These are phyloP conservation scores for Monosporascus sp. DNA, from an alignment of 2,329 filamentous ascomycete species.

Conservation along the genomic window DNA sequence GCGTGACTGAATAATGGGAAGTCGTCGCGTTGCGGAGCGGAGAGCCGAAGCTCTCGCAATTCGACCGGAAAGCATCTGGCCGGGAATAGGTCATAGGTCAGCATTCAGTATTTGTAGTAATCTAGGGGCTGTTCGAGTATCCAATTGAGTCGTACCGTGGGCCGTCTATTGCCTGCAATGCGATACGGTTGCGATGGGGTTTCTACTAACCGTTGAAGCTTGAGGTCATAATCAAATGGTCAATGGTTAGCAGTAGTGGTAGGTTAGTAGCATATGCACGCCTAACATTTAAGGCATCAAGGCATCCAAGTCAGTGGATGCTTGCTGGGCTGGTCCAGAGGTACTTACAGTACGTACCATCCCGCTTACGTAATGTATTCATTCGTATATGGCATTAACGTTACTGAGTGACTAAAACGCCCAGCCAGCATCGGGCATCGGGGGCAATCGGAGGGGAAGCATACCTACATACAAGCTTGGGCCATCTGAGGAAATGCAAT, in stretches of 20 bases:
- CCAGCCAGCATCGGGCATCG: too few species aligned
- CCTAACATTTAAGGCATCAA: too few species aligned
- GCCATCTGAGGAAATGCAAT: background rate
- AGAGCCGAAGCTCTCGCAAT: conserved; percentile 47
- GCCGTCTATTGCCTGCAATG: conserved; percentile 28
- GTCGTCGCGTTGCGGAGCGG: conserved; percentile 43
- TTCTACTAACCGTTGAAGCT: conserved; percentile 10
- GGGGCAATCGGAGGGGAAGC: too few species aligned
- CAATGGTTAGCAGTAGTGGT: background rate
- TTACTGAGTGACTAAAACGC: too few species aligned
- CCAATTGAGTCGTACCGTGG: conserved; percentile 29
- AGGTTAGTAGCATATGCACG: too few species aligned
- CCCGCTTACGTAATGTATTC: too few species aligned
- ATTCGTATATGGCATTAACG: too few species aligned
- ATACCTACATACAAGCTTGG: background rate
- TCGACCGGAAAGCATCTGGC: conserved; percentile 58
- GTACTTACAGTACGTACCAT: too few species aligned
- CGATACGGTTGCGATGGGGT: conserved; percentile 22
- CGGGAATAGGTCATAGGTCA: conserved; percentile 3
- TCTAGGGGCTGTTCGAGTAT: background rate
- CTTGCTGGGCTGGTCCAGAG: too few species aligned
- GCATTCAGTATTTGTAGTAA: too few species aligned
- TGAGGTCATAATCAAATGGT: conserved; percentile 6
- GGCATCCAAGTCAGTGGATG: too few species aligned
- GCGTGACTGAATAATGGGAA: conserved; percentile 52